These are phyloP conservation scores for Leishmania guyanensis DNA, from an alignment of 208 protist genomes.

Conservation along the genomic window DNA sequence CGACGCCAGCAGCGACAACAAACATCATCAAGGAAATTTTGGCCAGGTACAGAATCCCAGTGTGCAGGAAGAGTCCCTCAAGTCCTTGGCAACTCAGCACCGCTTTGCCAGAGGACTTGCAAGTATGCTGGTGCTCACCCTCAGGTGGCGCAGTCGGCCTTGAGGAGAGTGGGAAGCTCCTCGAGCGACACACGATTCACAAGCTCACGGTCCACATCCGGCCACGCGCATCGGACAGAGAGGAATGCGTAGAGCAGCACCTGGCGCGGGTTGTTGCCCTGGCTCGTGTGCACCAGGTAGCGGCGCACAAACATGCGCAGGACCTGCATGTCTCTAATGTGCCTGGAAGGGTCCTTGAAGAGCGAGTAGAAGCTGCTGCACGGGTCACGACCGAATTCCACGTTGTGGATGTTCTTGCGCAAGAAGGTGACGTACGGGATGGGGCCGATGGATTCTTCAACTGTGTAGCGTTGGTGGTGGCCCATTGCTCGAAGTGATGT, in stretches of 20 bases:
- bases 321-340: conserved; percentile 71
- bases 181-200: conserved; percentile 44
- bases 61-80: not conserved
- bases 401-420: conserved; percentile 58
- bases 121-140: conserved; percentile 3
- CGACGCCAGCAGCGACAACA: not conserved
- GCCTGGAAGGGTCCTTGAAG: conserved; percentile 45
- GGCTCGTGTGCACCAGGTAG: conserved; percentile 75
- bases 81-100: no score
- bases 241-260: conserved; percentile 63
- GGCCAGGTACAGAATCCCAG: not conserved
- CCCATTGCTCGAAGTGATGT: not conserved
- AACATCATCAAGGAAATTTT: not conserved
- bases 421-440: conserved; percentile 74
- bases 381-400: conserved; percentile 59
- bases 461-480: not conserved
- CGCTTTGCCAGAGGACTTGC: not conserved
- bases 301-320: conserved; percentile 79
- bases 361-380: conserved; percentile 54
- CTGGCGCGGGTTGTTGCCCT: conserved; percentile 63
- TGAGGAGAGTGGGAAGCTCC: conserved; percentile 58
- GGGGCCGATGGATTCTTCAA: conserved; percentile 37
- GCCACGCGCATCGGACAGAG: conserved; percentile 35
- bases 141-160: conserved; percentile 47
- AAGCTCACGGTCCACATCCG: conserved; percentile 43